Evolutionary conservation across 306 rosid genomes (phyloP), one percentile per base, ranked within the genome.

Genomic region (Cicer cuneatum): DNA sequence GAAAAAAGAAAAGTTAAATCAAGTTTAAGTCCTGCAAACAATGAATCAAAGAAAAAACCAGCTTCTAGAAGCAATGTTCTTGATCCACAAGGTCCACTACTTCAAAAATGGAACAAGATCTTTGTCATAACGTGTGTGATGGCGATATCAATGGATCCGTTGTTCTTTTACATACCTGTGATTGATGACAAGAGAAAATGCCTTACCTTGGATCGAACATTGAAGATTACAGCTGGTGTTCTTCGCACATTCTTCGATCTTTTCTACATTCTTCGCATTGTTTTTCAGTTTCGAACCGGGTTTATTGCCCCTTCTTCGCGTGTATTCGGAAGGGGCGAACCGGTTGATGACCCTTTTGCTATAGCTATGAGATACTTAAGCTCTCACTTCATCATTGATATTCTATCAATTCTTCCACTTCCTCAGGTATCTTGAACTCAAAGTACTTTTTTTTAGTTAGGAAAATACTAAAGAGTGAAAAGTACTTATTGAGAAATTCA

Each of bases 21-120:
- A 62, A 86, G 84, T 52, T 16, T 18, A 40, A 71, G 75, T 68
- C 49, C 82, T 53, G n/a, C 52, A 37, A 72, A 48, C 65, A 86
- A 83, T 64, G 75, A 37, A 69, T 60, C 76, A 18, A 60, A 10
- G 46, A 71, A 79, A 61, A 83, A 81, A 18, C 2, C 58, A 40
- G 85, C 43, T 42, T 43, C 74, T 43, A 38, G 64, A 82, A 81
- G 61, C 37, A 74, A 69, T 62, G 83, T 92, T 76, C 83, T 92
- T 66, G 88, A 95, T 77, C 98, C 99, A 47, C 99, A 92, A 47
- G 94, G 88, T 21, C 21, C 86, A 64, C 59, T 85, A 18, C 97
- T 95, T 85, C 98, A 90, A 81, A 75, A 40, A 56, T 92, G 99
- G 98, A 95, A 95, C 79, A 95, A 87, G 76, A 83, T 92, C 69